A percentile compares a stretch with the other conserved stretches of the same genome.
phyloP scores from a whole-genome alignment of 2,329 filamentous ascomycete genomes.

The Stagonosporopsis chrysanthemi region DNA sequence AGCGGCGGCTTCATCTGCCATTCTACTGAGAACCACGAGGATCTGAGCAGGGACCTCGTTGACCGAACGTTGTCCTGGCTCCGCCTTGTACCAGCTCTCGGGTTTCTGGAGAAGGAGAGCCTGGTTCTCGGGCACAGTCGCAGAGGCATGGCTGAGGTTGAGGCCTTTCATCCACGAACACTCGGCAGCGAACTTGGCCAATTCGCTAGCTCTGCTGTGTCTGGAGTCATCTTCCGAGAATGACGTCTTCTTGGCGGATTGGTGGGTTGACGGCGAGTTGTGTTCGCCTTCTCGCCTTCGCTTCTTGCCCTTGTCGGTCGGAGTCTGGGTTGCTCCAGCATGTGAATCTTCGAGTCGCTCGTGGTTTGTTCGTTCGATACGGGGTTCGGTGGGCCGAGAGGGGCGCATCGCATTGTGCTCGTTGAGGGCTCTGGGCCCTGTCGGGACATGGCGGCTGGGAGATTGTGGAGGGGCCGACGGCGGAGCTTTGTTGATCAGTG shows the following conservation, averaged over 20 bases:
- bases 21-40: conserved; percentile 30
- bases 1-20: conserved; percentile 29
- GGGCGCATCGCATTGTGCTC: neutral
- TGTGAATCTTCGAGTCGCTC: neutral
- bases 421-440: neutral
- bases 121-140: conserved; percentile 57
- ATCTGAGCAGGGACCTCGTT: conserved; percentile 51
- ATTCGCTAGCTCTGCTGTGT: neutral
- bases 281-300: conserved; percentile 4
- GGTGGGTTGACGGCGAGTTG: neutral
- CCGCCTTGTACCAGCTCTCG: conserved; percentile 47
- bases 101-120: conserved; percentile 55
- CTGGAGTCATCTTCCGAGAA: neutral
- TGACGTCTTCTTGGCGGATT: neutral
- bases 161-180: conserved; percentile 38
- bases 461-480: neutral
- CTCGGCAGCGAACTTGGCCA: conserved; percentile 16
- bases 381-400: neutral
- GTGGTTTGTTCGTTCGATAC: neutral
- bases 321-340: neutral
- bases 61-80: conserved; percentile 42
- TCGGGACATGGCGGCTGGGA: neutral
- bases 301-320: conserved; percentile 6
- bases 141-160: conserved; percentile 28
- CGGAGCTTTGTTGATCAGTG: neutral